Base-by-base conservation (phyloP, 371 early-diverging fungal genomes). In the Mortierella sp. region DNA sequence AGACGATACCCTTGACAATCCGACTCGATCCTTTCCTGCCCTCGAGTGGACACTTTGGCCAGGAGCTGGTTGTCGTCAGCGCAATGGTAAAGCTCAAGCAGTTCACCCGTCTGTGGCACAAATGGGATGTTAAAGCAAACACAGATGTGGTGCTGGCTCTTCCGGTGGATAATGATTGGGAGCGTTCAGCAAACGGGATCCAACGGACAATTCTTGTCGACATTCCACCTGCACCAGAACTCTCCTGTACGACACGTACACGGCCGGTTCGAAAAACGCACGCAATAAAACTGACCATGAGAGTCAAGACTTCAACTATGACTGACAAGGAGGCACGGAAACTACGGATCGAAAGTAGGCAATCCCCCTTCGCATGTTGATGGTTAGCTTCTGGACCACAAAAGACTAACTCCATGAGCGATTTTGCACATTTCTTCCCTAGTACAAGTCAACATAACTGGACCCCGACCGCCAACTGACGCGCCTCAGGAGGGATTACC, bases 21-120 rank as follows among this genome's bases (percentile, higher is more conserved):
- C 54, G 47, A n/a, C 51, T 73, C 40, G 60, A 48, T 13, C 68
- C 74, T 1, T 73, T 73, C 29, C 13, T 73, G 17, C 25, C 52
- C 5, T 40, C 63, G 10, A 73, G 74, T 46, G 68, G 74, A 9
- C 67, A 63, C 21, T 21, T 41, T 29, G 60, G 68, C 17, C 63
- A 73, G 25, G 60, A 67, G 17, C 22, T 73, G 47, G 73, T 60
- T 14, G 48, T 73, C 3, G 60, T 67, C 22, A 49, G 19, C 24
- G 67, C 63, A 1, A 44, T 56, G 6, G 51, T 73, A 25, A 73
- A 73, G 51, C 34, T 73, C 31, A 67, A 73, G 54, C 63, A 73
- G 29, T 73, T 67, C 31, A 73, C 68, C 0, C 63, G 67, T 7
- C 68, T 73, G n/a, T 67, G 74, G 68, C 60, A 67, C 31, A 47